A percentile compares a stretch with the other conserved stretches of the same genome.
Evolutionary conservation across 1,284 basidiomycete species (phyloP).

Genomic region (Athelia psychrophila): DNA sequence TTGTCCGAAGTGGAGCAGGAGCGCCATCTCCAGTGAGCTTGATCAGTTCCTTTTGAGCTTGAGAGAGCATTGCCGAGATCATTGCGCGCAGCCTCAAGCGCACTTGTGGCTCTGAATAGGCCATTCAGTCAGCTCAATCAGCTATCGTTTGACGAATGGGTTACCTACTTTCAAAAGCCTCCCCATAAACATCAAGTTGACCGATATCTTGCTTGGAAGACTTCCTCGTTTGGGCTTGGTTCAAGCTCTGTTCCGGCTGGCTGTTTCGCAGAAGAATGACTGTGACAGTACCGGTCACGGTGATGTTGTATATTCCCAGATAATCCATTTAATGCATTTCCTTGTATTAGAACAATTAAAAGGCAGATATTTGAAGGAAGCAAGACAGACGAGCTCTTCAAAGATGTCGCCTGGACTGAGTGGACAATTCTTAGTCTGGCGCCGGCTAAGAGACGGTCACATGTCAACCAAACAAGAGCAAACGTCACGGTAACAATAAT

Average conservation of each 20-base stretch:
- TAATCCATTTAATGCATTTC: constrained; percentile 58
- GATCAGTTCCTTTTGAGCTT: constrained; percentile 80
- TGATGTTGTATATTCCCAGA: constrained; percentile 62
- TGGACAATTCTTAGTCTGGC: too few relatives aligned
- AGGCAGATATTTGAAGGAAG: too few relatives aligned
- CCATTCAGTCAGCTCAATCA: too few relatives aligned
- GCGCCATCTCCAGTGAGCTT: constrained; percentile 48
- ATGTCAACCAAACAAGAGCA: too few relatives aligned
- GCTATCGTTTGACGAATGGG: constrained; percentile 18
- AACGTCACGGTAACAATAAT: too few relatives aligned
- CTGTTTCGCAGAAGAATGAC: constrained; percentile 39
- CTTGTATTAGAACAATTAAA: too few relatives aligned
- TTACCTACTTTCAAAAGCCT: constrained; percentile 82
- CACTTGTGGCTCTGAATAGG: constrained; percentile 78
- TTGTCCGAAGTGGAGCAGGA: too few relatives aligned
- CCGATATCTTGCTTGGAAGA: constrained; percentile 84
- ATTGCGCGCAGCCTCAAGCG: constrained; percentile 70
- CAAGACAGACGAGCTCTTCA: too few relatives aligned
- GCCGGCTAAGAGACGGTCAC: too few relatives aligned
- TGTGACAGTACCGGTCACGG: constrained; percentile 35
- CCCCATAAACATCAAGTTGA: constrained; percentile 85
- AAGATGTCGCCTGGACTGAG: too few relatives aligned
- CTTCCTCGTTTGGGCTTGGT: too few relatives aligned
- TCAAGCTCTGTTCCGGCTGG: constrained; percentile 59
- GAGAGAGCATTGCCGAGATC: constrained; percentile 76